A percentile compares a stretch with the other conserved stretches of the same genome.
Evolutionary conservation across 2,329 filamentous ascomycete species (phyloP).

Genomic region (Pseudogymnoascus pannorum): DNA sequence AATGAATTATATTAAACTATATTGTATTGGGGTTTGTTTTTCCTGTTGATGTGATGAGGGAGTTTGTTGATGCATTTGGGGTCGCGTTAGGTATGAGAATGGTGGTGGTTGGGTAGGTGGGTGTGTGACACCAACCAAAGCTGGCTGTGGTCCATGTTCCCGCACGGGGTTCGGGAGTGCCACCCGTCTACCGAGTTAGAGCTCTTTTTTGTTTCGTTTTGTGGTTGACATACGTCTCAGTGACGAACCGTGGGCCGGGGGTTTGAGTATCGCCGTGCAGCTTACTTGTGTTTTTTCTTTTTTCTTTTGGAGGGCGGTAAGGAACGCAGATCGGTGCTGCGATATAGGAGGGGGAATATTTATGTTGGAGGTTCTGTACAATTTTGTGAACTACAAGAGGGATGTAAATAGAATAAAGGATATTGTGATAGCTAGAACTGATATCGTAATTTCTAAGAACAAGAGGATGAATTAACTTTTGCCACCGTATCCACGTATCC

Average conservation of each 20-base stretch:
- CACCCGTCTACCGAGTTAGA: background rate
- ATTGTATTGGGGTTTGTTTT: background rate
- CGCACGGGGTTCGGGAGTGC: background rate
- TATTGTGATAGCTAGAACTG: no score
- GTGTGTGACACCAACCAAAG: no score
- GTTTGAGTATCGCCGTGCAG: background rate
- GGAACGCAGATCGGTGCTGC: background rate
- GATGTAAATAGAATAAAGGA: no score
- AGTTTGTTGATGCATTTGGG: no score
- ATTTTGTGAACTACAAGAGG: no score
- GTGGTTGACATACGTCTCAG: background rate
- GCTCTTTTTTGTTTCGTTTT: background rate
- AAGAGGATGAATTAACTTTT: background rate
- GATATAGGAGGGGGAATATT: background rate
- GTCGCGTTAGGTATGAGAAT: no score
- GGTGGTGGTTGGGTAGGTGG: background rate
- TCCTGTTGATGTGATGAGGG: no score
- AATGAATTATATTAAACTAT: background rate
- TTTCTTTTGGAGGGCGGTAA: no score
- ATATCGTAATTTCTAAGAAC: background rate
- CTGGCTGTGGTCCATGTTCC: no score
- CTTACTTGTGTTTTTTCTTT: background rate
- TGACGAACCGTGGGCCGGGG: background rate
- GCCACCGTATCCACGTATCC: no score
- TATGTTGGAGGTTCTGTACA: no score